These are phyloP conservation scores for Fraxinus dipetala DNA, from an alignment of 305 asterid genomes.

Conservation along the genomic window DNA sequence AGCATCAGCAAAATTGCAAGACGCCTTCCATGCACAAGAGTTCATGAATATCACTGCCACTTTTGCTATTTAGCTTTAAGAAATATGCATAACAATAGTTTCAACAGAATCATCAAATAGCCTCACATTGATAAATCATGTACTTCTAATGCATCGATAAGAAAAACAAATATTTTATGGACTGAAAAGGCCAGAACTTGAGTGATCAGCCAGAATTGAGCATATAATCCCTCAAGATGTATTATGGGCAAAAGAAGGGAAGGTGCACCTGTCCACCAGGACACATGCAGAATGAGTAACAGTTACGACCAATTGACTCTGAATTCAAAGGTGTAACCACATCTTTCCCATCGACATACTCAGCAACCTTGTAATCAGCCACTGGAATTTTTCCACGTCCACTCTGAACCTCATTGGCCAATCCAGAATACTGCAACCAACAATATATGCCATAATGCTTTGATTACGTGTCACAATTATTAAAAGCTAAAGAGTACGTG, in stretches of 20 bases:
- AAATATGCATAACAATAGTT: background rate
- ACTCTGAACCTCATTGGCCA: slow-evolving; percentile 69
- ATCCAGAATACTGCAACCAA: slow-evolving; percentile 66
- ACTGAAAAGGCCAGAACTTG: background rate
- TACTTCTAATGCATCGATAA: background rate
- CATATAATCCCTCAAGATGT: background rate
- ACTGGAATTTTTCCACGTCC: slow-evolving; percentile 97
- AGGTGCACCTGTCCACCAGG: slow-evolving; percentile 95
- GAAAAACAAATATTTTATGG: background rate
- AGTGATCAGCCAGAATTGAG: background rate
- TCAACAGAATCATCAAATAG: slow-evolving; percentile 4
- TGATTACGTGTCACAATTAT: background rate
- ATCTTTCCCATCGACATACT: slow-evolving; percentile 43
- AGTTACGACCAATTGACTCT: slow-evolving; percentile 51
- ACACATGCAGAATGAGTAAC: slow-evolving; percentile 99
- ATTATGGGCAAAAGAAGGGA: background rate
- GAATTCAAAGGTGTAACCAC: slow-evolving; percentile 28
- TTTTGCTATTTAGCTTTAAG: background rate
- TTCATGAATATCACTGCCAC: background rate
- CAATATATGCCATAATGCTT: slow-evolving; percentile 6
- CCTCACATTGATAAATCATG: background rate
- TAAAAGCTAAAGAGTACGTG: background rate
- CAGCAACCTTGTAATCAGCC: slow-evolving; percentile 92
- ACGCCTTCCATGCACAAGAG: background rate
- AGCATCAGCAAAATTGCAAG: background rate